Conservation (phyloP, 2,329 filamentous ascomycete genomes). For the Berkeleyomyces basicola region DNA sequence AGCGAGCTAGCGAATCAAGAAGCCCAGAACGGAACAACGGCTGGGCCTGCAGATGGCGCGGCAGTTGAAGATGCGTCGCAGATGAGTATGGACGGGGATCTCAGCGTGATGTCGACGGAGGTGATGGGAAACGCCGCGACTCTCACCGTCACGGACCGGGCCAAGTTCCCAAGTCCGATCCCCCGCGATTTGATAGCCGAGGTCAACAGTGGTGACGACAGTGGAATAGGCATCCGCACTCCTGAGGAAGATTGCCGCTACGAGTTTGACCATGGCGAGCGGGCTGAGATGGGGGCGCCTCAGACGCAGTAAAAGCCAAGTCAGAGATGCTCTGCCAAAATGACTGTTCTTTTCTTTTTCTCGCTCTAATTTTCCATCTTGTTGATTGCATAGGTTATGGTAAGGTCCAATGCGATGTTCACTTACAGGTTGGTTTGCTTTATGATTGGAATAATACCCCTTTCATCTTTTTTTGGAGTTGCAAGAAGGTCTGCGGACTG, state of each 20-base stretch:
- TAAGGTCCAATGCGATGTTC: neutral
- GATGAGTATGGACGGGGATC: slow-evolving; percentile 18
- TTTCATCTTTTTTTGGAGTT: neutral
- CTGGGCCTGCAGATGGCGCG: neutral
- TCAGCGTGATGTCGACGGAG: slow-evolving; percentile 1
- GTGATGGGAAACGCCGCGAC: neutral
- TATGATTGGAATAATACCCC: neutral
- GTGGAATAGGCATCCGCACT: slow-evolving; percentile 55
- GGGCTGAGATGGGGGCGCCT: slow-evolving; percentile 11
- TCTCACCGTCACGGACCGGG: slow-evolving; percentile 17
- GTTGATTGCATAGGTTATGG: neutral
- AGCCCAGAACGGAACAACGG: neutral
- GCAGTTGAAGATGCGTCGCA: neutral
- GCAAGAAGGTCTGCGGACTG: neutral
- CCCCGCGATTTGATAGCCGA: slow-evolving; percentile 3
- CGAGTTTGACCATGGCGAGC: slow-evolving; percentile 12
- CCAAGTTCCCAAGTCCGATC: slow-evolving; percentile 29
- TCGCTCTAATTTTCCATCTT: neutral
- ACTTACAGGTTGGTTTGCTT: neutral
- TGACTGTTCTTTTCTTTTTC: neutral
- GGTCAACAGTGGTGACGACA: slow-evolving; percentile 42
- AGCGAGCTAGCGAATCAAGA: neutral
- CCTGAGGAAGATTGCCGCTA: slow-evolving; percentile 44
- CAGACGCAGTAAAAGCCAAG: slow-evolving; percentile 5
- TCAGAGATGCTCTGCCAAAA: neutral